Evolutionary conservation across 768 basidiomycete genomes (phyloP).

Genomic region (Artomyces pyxidatus): DNA sequence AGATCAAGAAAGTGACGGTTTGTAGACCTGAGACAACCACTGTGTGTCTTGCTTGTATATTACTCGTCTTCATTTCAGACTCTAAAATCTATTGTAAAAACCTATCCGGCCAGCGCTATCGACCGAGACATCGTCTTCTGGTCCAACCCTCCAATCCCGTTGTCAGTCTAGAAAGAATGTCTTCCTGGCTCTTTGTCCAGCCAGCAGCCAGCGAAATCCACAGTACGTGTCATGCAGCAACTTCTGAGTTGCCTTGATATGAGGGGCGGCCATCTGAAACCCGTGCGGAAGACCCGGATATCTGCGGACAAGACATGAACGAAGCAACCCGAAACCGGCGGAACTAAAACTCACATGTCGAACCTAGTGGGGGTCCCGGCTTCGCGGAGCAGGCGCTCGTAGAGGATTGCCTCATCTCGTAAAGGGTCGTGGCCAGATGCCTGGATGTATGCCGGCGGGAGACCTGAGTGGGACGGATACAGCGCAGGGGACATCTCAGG

Average conservation of each 20-base stretch:
- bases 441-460: conserved; percentile 13
- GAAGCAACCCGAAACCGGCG: neutral
- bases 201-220: neutral
- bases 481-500: conserved; percentile 5
- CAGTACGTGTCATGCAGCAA: neutral
- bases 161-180: no score
- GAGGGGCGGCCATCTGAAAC: neutral
- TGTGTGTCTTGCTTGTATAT: no score
- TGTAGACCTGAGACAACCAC: no score
- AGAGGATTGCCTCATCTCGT: conserved; percentile 16
- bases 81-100: no score
- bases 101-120: no score
- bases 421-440: conserved; percentile 15
- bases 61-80: no score
- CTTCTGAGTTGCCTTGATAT: conserved; percentile 1
- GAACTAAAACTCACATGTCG: conserved; percentile 5
- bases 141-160: no score
- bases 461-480: conserved; percentile 3
- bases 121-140: no score
- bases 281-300: conserved; percentile 7
- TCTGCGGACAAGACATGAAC: neutral
- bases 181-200: no score
- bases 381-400: conserved; percentile 12
- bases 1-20: no score
- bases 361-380: conserved; percentile 8